Evolutionary conservation across 2,329 filamentous ascomycete genomes (phyloP).

Genomic region (Trichoderma koningii): DNA sequence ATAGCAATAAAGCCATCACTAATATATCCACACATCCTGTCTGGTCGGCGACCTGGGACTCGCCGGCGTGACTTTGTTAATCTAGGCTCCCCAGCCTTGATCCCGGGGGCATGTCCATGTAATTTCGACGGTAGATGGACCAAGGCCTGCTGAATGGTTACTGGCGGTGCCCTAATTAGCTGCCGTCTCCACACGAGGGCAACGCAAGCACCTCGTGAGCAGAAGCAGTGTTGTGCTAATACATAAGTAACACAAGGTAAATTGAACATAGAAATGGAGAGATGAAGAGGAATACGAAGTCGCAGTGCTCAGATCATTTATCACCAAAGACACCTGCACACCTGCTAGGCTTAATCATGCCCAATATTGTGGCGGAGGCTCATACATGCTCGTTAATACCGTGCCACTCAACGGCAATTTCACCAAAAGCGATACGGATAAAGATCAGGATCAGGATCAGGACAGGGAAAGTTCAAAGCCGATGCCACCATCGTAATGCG

Average conservation of each 20-base stretch:
- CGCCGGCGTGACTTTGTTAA: not conserved
- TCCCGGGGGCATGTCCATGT: not conserved
- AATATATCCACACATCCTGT: slow-evolving; percentile 1
- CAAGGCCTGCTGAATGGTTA: slow-evolving; percentile 8
- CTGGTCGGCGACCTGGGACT: slow-evolving; percentile 21
- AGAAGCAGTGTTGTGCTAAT: too few relatives aligned
- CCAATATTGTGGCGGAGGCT: not conserved
- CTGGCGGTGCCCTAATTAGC: slow-evolving; percentile 12
- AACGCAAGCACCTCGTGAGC: slow-evolving; percentile 4
- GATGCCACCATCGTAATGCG: slow-evolving; percentile 23
- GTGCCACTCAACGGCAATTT: too few relatives aligned
- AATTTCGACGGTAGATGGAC: slow-evolving; percentile 1
- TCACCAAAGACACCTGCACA: not conserved
- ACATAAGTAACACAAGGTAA: too few relatives aligned
- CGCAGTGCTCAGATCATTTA: slow-evolving; percentile 15
- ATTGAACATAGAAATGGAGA: not conserved
- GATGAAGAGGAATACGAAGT: slow-evolving; percentile 9
- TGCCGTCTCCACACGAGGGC: slow-evolving; percentile 1
- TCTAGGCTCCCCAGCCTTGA: not conserved
- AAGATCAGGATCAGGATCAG: not conserved
- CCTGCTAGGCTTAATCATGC: too few relatives aligned
- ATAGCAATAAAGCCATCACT: too few relatives aligned
- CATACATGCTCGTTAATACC: too few relatives aligned
- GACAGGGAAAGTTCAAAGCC: not conserved
- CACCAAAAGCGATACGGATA: not conserved